Conservation (phyloP, 805 yeast species). For the Spathaspora gorwiae region DNA sequence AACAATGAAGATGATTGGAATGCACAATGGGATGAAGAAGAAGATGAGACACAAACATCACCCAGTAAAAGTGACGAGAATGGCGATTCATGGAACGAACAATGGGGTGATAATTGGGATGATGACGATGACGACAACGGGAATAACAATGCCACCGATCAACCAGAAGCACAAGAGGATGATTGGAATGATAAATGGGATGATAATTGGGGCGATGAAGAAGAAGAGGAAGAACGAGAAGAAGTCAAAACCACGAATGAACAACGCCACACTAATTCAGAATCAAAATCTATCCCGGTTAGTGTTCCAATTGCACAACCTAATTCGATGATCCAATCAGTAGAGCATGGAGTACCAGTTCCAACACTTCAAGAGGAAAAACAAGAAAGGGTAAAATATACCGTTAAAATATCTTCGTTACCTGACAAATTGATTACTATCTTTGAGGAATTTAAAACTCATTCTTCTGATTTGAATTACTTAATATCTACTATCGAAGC, state of each 20-base stretch:
- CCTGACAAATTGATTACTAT: constrained; percentile 18
- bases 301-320: not conserved
- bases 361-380: not conserved
- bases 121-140: constrained; percentile 11
- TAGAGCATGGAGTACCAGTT: not conserved
- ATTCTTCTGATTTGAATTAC: constrained; percentile 13
- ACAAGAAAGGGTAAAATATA: not conserved
- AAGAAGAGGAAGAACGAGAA: constrained; percentile 8
- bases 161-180: constrained; percentile 12
- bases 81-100: constrained; percentile 22
- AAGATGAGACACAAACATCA: not conserved
- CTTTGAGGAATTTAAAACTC: constrained; percentile 17
- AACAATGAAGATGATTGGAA: constrained; percentile 14
- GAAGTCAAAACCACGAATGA: constrained; percentile 1
- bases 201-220: constrained; percentile 21
- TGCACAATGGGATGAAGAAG: not conserved
- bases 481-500: constrained; percentile 27
- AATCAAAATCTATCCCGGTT: no score
- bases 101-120: constrained; percentile 27
- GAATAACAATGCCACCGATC: constrained; percentile 9
- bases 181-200: constrained; percentile 27
- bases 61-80: constrained; percentile 1
- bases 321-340: not conserved
- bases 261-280: not conserved
- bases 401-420: constrained; percentile 16